A percentile compares a stretch with the other conserved stretches of the same genome.
Evolutionary conservation across 2,329 filamentous ascomycete species (phyloP).

Genomic region (Fusarium tricinctum): DNA sequence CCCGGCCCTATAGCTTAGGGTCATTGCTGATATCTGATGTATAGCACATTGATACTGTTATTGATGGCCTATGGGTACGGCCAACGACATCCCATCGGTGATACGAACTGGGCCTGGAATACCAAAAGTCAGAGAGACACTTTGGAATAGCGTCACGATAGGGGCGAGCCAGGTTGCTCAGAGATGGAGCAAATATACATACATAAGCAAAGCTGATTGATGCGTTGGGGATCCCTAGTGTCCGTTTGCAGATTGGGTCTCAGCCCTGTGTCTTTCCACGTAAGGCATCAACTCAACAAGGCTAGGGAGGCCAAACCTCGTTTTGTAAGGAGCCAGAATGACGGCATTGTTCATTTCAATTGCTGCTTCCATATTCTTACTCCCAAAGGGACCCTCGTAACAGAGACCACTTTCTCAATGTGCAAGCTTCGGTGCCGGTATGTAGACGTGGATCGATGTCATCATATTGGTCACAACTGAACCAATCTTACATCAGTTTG

Average conservation of each 20-base stretch:
- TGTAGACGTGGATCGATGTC: constrained; percentile 16
- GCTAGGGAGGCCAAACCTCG: constrained; percentile 4
- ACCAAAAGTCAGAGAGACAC: not conserved
- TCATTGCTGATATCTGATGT: too few relatives aligned
- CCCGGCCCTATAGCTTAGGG: too few relatives aligned
- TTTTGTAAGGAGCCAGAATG: constrained; percentile 20
- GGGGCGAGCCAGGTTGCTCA: constrained; percentile 3
- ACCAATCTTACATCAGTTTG: constrained; percentile 18
- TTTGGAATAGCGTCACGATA: not conserved
- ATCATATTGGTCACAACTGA: constrained; percentile 8
- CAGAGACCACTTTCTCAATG: not conserved
- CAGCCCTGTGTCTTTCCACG: constrained; percentile 26
- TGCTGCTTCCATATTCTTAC: constrained; percentile 21
- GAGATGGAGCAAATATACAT: not conserved
- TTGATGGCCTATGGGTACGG: not conserved
- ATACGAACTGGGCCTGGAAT: not conserved
- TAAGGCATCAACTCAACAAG: not conserved
- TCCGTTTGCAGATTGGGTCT: constrained; percentile 22
- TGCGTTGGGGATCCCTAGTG: not conserved
- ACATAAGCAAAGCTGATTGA: constrained; percentile 3
- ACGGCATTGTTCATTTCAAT: constrained; percentile 35
- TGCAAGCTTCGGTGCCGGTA: constrained; percentile 3
- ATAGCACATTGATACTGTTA: not conserved
- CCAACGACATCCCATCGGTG: not conserved
- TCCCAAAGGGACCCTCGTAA: not conserved